phyloP scores from a whole-genome alignment of 768 basidiomycete species.

The Leccinum variicolor region DNA sequence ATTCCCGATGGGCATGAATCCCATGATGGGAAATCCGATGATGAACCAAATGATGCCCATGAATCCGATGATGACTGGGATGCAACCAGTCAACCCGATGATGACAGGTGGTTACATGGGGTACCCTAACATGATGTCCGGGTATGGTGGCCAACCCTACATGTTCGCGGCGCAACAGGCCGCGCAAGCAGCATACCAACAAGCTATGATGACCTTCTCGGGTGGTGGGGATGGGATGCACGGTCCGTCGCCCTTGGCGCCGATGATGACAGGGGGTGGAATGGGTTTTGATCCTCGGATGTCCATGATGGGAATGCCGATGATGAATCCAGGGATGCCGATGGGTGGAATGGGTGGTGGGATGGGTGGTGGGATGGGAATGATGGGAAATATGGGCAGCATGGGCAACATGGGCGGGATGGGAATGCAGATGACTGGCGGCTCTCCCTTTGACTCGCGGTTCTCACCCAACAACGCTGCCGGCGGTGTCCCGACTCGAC shows the following conservation, averaged over 20 bases:
- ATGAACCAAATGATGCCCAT: slow-evolving; percentile 45
- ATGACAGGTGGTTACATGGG: slow-evolving; percentile 51
- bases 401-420: slow-evolving; percentile 41
- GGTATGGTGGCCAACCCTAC: slow-evolving; percentile 62
- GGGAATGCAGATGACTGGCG: slow-evolving; percentile 62
- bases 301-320: slow-evolving; percentile 79
- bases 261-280: slow-evolving; percentile 55
- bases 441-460: slow-evolving; percentile 56
- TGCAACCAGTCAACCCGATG: slow-evolving; percentile 45
- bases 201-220: slow-evolving; percentile 83
- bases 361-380: background rate
- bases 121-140: slow-evolving; percentile 39
- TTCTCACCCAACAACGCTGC: slow-evolving; percentile 37
- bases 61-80: slow-evolving; percentile 59
- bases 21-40: slow-evolving; percentile 74
- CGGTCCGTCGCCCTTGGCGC: slow-evolving; percentile 39
- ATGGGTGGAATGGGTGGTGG: slow-evolving; percentile 37
- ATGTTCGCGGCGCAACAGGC: slow-evolving; percentile 86
- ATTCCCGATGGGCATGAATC: slow-evolving; percentile 48
- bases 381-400: slow-evolving; percentile 35
- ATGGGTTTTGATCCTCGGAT: slow-evolving; percentile 70
- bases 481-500: slow-evolving; percentile 27
- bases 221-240: slow-evolving; percentile 59
- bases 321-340: slow-evolving; percentile 49
- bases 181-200: slow-evolving; percentile 80